phyloP scores from a whole-genome alignment of 768 basidiomycete genomes.

The Xanthoconium purpureum region DNA sequence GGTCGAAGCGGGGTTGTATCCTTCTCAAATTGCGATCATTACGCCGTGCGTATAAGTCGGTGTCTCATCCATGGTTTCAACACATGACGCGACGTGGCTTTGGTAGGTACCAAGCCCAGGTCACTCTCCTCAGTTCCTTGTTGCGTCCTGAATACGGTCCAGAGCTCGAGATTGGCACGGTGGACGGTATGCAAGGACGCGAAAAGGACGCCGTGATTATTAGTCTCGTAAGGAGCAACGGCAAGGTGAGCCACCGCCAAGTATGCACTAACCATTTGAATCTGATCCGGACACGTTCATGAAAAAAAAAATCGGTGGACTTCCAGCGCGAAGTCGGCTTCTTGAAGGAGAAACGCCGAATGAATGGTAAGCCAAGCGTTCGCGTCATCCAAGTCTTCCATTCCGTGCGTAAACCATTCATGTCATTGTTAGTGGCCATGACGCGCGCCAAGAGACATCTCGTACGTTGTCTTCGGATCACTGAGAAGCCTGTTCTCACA shows the following conservation, averaged over 20 bases:
- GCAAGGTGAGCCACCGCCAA: slow-evolving; percentile 44
- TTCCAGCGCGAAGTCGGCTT: slow-evolving; percentile 86
- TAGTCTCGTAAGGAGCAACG: slow-evolving; percentile 89
- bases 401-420: not conserved
- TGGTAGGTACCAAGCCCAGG: slow-evolving; percentile 85
- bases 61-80: not conserved
- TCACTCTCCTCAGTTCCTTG: slow-evolving; percentile 74
- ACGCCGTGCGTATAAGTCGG: slow-evolving; percentile 60
- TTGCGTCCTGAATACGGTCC: slow-evolving; percentile 68
- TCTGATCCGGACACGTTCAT: not conserved
- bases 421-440: slow-evolving; percentile 68
- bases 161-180: slow-evolving; percentile 84
- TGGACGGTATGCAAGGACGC: slow-evolving; percentile 96
- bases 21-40: slow-evolving; percentile 80
- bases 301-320: not conserved
- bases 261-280: slow-evolving; percentile 1
- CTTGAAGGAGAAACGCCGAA: slow-evolving; percentile 83
- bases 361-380: slow-evolving; percentile 62
- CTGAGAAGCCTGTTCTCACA: not conserved
- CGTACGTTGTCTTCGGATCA: slow-evolving; percentile 43
- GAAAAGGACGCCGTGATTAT: slow-evolving; percentile 95
- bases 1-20: slow-evolving; percentile 58
- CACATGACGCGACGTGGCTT: not conserved
- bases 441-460: slow-evolving; percentile 87
- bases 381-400: not conserved